Conservation (phyloP, 2,329 filamentous ascomycete species). For the Colletotrichum sp. region DNA sequence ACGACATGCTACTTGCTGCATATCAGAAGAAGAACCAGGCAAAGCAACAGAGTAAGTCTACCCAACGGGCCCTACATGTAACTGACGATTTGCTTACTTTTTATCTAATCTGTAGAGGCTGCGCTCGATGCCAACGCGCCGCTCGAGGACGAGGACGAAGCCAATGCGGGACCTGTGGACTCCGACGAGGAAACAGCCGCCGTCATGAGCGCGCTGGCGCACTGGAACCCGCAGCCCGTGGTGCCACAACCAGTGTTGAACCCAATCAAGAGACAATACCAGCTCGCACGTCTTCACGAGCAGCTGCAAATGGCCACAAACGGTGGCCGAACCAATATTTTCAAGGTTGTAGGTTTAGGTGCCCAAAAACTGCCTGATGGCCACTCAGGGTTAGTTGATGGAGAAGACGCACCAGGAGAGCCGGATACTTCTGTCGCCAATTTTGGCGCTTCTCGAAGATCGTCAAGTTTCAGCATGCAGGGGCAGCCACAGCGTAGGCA, state of each 20-base stretch:
- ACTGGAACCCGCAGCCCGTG: slow-evolving; percentile 80
- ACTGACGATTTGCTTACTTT: not conserved
- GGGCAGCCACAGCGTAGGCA: slow-evolving; percentile 46
- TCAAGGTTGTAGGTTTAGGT: slow-evolving; percentile 63
- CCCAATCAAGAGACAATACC: slow-evolving; percentile 68
- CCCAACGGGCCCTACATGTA: not conserved
- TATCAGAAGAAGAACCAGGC: slow-evolving; percentile 99
- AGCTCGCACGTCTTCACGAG: slow-evolving; percentile 67
- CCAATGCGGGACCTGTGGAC: slow-evolving; percentile 81
- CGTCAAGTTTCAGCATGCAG: slow-evolving; percentile 51
- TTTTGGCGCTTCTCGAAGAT: slow-evolving; percentile 41
- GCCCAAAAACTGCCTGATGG: slow-evolving; percentile 58
- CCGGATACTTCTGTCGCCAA: slow-evolving; percentile 50
- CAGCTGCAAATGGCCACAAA: slow-evolving; percentile 72
- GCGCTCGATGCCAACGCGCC: slow-evolving; percentile 94
- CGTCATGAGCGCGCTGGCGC: slow-evolving; percentile 81
- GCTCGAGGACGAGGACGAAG: slow-evolving; percentile 83
- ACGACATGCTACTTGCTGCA: slow-evolving; percentile 87
- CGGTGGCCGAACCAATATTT: slow-evolving; percentile 69
- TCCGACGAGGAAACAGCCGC: slow-evolving; percentile 92
- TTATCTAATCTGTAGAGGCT: slow-evolving; percentile 66
- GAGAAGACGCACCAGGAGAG: slow-evolving; percentile 65
- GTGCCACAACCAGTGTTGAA: slow-evolving; percentile 68
- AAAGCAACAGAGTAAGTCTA: slow-evolving; percentile 85
- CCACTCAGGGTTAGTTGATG: slow-evolving; percentile 50